phyloP scores from a whole-genome alignment of 2,329 filamentous ascomycete genomes.

The Ophiostoma ips region DNA sequence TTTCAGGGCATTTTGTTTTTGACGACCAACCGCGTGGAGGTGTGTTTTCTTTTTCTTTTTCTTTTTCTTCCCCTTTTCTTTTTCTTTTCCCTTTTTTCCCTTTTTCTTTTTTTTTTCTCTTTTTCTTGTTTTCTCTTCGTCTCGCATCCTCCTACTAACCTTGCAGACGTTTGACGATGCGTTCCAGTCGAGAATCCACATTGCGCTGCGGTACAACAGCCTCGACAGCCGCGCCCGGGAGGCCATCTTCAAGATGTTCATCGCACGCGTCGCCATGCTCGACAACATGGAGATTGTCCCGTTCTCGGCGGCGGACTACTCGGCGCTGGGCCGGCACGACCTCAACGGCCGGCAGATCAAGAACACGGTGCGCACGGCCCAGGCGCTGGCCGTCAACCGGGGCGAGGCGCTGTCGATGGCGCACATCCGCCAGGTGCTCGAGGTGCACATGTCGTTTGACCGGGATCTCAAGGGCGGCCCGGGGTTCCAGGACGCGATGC shows the following conservation, averaged over 20 bases:
- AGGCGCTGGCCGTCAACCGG: conserved; percentile 69
- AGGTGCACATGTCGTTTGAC: conserved; percentile 71
- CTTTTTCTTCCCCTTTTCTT: neutral
- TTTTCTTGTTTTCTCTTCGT: neutral
- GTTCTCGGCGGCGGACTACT: conserved; percentile 55
- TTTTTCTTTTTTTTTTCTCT: neutral
- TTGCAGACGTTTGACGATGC: conserved; percentile 61
- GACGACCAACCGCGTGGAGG: conserved; percentile 73
- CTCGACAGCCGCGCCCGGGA: conserved; percentile 59
- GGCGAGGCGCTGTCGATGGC: conserved; percentile 57
- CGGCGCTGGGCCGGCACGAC: conserved; percentile 50
- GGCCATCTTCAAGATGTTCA: conserved; percentile 72
- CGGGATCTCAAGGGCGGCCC: conserved; percentile 68
- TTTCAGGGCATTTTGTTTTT: conserved; percentile 85
- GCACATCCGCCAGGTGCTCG: conserved; percentile 71
- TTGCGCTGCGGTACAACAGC: conserved; percentile 68
- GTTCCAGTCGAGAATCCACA: conserved; percentile 77
- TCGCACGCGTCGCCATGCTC: conserved; percentile 54
- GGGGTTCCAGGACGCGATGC: conserved; percentile 73
- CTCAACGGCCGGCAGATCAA: conserved; percentile 62
- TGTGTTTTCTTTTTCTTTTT: conserved; percentile 16
- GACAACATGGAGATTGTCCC: conserved; percentile 46
- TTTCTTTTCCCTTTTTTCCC: neutral
- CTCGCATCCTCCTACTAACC: neutral
- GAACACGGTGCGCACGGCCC: conserved; percentile 71